Conservation (phyloP, 2,329 filamentous ascomycete genomes). For the Penicillium sclerotigenum region DNA sequence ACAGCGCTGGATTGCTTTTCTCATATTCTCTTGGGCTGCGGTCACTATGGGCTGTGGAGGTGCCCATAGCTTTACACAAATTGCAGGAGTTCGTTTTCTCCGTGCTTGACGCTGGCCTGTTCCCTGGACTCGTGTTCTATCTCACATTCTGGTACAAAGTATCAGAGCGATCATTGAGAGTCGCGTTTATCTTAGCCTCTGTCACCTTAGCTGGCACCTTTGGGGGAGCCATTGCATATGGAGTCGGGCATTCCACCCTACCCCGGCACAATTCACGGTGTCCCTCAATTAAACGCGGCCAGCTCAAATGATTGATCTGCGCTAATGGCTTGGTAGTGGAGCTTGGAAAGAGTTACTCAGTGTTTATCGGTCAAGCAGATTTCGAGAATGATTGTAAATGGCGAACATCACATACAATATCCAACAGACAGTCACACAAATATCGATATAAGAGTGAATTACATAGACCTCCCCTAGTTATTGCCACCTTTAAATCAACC, state of each 20-base stretch:
- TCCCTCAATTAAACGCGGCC: too few species aligned
- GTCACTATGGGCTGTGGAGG: neutral
- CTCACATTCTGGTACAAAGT: slow-evolving; percentile 49
- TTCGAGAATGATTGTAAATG: too few species aligned
- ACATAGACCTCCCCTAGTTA: too few species aligned
- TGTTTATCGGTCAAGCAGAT: too few species aligned
- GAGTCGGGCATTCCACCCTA: slow-evolving; percentile 42
- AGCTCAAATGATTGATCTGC: too few species aligned
- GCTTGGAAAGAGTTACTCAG: too few species aligned
- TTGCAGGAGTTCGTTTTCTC: slow-evolving; percentile 48
- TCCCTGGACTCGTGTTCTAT: slow-evolving; percentile 38
- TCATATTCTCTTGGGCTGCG: neutral
- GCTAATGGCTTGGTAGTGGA: too few species aligned
- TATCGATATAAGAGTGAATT: too few species aligned
- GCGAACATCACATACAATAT: too few species aligned
- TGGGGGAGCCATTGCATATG: slow-evolving; percentile 54
- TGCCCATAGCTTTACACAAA: slow-evolving; percentile 28
- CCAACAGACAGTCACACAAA: too few species aligned
- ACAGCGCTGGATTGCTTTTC: neutral
- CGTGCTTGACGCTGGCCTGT: slow-evolving; percentile 50
- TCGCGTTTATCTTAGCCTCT: slow-evolving; percentile 53
- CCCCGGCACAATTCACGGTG: too few species aligned
- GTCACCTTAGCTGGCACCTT: slow-evolving; percentile 53
- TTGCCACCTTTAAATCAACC: too few species aligned
- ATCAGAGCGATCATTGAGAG: slow-evolving; percentile 55